Evolutionary conservation across 495 filamentous ascomycete species (phyloP).

Genomic region (Penicillium malachiteum): DNA sequence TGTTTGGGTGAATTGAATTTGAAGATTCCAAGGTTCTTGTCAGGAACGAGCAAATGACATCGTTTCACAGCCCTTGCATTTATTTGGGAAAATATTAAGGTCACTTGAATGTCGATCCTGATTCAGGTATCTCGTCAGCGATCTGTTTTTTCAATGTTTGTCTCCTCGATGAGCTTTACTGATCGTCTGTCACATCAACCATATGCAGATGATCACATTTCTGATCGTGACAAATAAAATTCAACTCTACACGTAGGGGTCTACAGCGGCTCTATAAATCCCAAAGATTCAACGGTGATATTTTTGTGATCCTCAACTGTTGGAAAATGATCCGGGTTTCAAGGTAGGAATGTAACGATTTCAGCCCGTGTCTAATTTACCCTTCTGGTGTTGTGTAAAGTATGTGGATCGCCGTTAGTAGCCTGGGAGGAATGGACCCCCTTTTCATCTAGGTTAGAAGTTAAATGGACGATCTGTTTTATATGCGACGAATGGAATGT

Average conservation of each 20-base stretch:
- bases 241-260: too few relatives aligned
- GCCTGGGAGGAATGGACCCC: not conserved
- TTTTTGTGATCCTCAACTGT: too few relatives aligned
- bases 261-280: too few relatives aligned
- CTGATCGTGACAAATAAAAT: too few relatives aligned
- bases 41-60: not conserved
- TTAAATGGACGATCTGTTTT: not conserved
- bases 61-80: not conserved
- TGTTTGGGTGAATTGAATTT: not conserved
- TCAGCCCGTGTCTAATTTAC: not conserved
- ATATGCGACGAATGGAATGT: not conserved
- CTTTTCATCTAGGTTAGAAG: not conserved
- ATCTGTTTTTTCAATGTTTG: not conserved
- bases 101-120: not conserved
- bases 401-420: not conserved
- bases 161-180: not conserved
- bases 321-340: too few relatives aligned
- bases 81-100: not conserved
- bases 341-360: too few relatives aligned
- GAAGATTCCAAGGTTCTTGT: not conserved
- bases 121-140: not conserved
- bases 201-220: too few relatives aligned
- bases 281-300: too few relatives aligned
- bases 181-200: too few relatives aligned
- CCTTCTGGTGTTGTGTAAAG: not conserved